Percentiles rank a stretch among this genome's conserved stretches.
Conservation (phyloP, 148 eudicot genomes). For the Heliamphora exappendiculata region DNA sequence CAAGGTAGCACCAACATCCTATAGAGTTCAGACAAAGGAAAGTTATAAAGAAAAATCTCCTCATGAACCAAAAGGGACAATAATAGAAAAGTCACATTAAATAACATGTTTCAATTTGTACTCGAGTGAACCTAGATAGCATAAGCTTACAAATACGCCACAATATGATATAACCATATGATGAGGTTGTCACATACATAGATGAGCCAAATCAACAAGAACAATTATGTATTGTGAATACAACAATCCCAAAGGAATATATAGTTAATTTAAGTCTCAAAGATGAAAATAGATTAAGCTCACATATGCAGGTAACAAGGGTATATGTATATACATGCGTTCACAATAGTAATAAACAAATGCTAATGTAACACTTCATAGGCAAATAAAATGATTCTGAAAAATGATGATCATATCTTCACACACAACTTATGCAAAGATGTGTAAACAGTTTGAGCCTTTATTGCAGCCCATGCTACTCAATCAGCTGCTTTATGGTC, state of each 20-base stretch:
- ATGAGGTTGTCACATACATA: not conserved
- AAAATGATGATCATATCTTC: not conserved
- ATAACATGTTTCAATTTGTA: not conserved
- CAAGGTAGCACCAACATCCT: conserved; percentile 98
- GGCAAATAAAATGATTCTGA: not conserved
- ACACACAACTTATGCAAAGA: not conserved
- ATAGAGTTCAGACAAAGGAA: conserved; percentile 11
- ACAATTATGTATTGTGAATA: not conserved
- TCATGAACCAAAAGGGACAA: conserved; percentile 1
- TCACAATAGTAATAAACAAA: not conserved
- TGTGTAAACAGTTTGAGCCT: not conserved
- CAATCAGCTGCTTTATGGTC: no score
- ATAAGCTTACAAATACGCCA: not conserved
- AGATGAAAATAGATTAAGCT: not conserved
- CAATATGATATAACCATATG: not conserved
- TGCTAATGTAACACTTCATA: not conserved
- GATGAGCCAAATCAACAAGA: not conserved
- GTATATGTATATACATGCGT: not conserved
- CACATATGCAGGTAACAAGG: not conserved
- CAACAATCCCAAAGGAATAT: not conserved
- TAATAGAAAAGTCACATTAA: not conserved
- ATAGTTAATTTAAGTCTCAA: not conserved
- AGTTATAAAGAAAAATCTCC: not conserved
- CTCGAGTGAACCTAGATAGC: not conserved
- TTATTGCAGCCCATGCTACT: no score